Percentiles rank a stretch among this genome's conserved stretches.
Conservation (phyloP, 768 basidiomycete genomes). For the Boletus sp. region DNA sequence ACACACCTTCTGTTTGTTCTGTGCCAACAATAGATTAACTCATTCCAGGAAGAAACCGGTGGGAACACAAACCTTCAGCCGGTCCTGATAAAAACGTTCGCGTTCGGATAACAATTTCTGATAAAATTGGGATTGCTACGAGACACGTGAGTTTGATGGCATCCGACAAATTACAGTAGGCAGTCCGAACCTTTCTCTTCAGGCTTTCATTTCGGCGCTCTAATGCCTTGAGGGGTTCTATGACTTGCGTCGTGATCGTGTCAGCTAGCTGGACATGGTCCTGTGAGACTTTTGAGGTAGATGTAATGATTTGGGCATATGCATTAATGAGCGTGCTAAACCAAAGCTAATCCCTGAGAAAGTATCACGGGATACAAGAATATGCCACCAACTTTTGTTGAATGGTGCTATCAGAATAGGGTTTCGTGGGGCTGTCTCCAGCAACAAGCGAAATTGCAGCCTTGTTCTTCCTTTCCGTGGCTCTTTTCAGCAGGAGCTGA, state of each 20-base stretch:
- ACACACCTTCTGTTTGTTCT: constrained; percentile 34
- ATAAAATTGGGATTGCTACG: constrained; percentile 65
- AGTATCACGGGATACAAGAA: neutral
- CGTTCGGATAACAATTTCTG: constrained; percentile 68
- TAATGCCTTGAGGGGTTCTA: constrained; percentile 57
- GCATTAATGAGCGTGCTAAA: constrained; percentile 70
- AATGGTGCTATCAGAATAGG: constrained; percentile 50
- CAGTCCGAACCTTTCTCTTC: constrained; percentile 56
- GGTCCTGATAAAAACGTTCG: constrained; percentile 64
- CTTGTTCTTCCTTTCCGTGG: constrained; percentile 67
- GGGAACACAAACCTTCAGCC: constrained; percentile 54
- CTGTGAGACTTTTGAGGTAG: constrained; percentile 57
- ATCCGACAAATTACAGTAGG: neutral
- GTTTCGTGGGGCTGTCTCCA: constrained; percentile 66
- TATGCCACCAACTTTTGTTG: constrained; percentile 48
- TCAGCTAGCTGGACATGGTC: constrained; percentile 71
- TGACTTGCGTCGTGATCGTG: constrained; percentile 52
- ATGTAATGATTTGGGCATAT: constrained; percentile 62
- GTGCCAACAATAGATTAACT: constrained; percentile 2
- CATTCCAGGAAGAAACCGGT: neutral
- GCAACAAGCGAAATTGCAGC: constrained; percentile 52
- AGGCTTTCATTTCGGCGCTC: constrained; percentile 62
- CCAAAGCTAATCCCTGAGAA: constrained; percentile 14
- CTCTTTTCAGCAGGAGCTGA: constrained; percentile 61
- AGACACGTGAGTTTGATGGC: constrained; percentile 10